Conservation (phyloP, 2,329 filamentous ascomycete species). For the Fusarium verticillioides region DNA sequence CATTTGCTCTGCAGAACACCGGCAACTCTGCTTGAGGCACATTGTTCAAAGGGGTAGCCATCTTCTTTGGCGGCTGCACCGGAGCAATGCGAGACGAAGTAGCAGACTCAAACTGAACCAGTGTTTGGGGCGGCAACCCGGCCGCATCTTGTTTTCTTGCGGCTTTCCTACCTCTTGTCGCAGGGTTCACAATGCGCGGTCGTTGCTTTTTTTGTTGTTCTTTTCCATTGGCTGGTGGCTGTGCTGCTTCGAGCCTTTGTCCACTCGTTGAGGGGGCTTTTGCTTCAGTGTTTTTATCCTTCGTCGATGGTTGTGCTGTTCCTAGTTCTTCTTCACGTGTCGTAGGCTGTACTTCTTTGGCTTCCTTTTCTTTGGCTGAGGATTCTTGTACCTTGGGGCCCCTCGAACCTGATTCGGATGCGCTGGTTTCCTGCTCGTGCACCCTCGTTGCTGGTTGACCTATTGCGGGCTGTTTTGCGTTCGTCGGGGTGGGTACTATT, state of each 20-base stretch:
- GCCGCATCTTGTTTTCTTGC: constrained; percentile 63
- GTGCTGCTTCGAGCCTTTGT: neutral
- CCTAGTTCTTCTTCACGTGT: neutral
- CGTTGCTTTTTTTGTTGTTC: constrained; percentile 20
- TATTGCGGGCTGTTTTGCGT: neutral
- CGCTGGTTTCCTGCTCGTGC: neutral
- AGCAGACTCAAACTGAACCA: constrained; percentile 52
- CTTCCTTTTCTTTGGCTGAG: neutral
- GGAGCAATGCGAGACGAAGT: constrained; percentile 18
- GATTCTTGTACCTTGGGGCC: neutral
- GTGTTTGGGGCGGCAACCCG: constrained; percentile 57
- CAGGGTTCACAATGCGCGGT: constrained; percentile 57
- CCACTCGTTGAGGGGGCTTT: neutral
- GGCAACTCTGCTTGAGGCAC: constrained; percentile 45
- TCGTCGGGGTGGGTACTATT: neutral
- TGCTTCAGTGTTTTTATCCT: neutral
- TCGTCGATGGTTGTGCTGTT: neutral
- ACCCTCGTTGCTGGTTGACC: neutral
- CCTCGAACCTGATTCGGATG: neutral
- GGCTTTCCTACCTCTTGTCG: constrained; percentile 64
- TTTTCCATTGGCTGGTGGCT: neutral
- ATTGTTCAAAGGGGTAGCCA: neutral
- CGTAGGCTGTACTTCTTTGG: neutral
- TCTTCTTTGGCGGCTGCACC: neutral
- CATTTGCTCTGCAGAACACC: constrained; percentile 61